Base-by-base conservation (phyloP, 805 yeast genomes). In the Schwanniomyces yamadae region DNA sequence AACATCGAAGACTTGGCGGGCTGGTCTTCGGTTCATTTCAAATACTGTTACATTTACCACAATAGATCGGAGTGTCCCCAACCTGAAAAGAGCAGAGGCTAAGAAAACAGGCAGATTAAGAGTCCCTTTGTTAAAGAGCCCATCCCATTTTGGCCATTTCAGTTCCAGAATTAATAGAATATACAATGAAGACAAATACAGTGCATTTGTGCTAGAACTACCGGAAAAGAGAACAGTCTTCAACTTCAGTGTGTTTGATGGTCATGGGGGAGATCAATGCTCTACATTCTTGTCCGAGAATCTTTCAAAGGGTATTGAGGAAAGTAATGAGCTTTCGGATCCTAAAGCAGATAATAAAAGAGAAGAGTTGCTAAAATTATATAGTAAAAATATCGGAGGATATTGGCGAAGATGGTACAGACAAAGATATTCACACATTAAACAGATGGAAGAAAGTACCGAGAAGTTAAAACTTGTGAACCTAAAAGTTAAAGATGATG, bases 261-360 rank as follows among this genome's bases (percentile, higher is more conserved):
- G 99, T 7, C 99, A 93, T 61, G 99, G 98, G 6, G 95, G 96
- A 15, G 71, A 69, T 16, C 80, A 81, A 36, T 86, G 95, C 49
- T 72, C 89, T 30, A 71, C 66, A 16, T 84, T 73, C 50, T 64
- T 90, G 9, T 62, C 71, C 14, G 59, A 69, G 3, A 66, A 78
- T 36, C 66, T 93, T 20, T 46, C 79, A 71, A 37, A 55, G 52
- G 45, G 70, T 57, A 49, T 76, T 75, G 54, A 95, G 79, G 44
- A 49, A 43, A 23, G 69, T 56, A 33, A 65, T 38, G 52, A 56
- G 34, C 50, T 54, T 23, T 33, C 42, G 5, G 37, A 39, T 23
- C 34, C 37, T 15, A 23, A 35, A 5, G 62, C 37, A 59, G 73
- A 50, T 48, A 42, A 41, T 5, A 37, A 46, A 4, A 53, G 68